Percentiles rank a stretch among this genome's conserved stretches.
phyloP scores from a whole-genome alignment of 2,329 filamentous ascomycete species.

The Pestalotiopsis fici region DNA sequence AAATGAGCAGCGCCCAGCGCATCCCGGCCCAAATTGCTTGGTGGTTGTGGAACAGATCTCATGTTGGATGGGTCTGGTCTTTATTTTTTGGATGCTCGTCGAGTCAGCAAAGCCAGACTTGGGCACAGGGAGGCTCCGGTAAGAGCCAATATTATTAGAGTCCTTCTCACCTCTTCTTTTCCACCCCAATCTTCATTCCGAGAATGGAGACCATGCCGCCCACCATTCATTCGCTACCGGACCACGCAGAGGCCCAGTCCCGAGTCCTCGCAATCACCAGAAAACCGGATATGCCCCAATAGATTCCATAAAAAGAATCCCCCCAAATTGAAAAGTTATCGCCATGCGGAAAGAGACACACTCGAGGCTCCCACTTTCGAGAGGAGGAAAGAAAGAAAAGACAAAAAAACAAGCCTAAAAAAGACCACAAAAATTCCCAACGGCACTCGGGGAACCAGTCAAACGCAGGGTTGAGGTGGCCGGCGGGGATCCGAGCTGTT shows the following conservation, averaged over 20 bases:
- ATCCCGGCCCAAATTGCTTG: constrained; percentile 13
- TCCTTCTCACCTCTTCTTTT: constrained; percentile 57
- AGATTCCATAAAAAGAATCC: background rate
- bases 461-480: background rate
- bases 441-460: background rate
- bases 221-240: background rate
- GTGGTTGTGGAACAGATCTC: constrained; percentile 17
- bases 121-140: background rate
- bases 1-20: constrained; percentile 11
- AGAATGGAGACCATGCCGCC: constrained; percentile 59
- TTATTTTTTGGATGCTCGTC: constrained; percentile 5
- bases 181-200: constrained; percentile 55
- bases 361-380: too few relatives aligned
- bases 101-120: background rate
- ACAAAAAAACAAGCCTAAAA: background rate
- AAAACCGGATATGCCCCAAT: background rate
- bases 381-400: too few relatives aligned
- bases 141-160: constrained; percentile 14
- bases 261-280: background rate
- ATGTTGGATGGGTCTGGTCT: constrained; percentile 20
- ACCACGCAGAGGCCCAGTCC: background rate
- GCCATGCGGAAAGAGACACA: background rate
- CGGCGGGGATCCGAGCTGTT: background rate
- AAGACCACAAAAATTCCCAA: background rate
- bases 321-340: background rate